Conservation (phyloP, 768 basidiomycete genomes). For the Naganishia friedmannii region DNA sequence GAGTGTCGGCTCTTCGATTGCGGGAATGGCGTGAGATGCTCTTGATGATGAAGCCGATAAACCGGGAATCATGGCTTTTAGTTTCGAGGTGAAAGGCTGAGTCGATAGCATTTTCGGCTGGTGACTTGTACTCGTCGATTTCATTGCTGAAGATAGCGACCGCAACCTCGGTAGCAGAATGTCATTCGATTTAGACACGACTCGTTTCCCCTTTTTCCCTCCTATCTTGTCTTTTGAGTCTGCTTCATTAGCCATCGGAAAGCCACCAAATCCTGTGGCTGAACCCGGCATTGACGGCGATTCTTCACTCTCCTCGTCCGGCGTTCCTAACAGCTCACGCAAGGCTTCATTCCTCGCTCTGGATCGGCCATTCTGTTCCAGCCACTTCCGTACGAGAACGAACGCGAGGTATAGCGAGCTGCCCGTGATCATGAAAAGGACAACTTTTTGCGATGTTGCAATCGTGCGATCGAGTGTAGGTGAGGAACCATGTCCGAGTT, state of each 20-base stretch:
- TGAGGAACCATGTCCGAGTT: background rate
- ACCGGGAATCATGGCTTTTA: slow-evolving; percentile 11
- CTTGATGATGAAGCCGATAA: background rate
- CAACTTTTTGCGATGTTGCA: background rate
- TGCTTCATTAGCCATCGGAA: background rate
- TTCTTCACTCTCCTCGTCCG: background rate
- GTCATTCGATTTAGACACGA: background rate
- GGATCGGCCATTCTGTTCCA: slow-evolving; percentile 16
- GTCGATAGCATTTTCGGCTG: no score
- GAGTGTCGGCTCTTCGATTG: background rate
- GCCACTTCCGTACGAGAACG: background rate
- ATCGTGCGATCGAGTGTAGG: background rate
- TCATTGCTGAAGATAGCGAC: background rate
- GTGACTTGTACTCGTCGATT: no score
- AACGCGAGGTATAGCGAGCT: background rate
- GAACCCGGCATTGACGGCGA: background rate
- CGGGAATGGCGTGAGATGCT: background rate
- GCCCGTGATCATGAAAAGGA: background rate
- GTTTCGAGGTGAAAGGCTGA: slow-evolving; percentile 1
- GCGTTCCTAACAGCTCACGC: background rate
- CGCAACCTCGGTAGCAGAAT: background rate
- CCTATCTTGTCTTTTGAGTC: background rate
- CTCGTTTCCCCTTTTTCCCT: slow-evolving; percentile 8
- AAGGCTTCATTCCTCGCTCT: slow-evolving; percentile 4
- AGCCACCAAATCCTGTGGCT: background rate